phyloP scores from a whole-genome alignment of 176 grass and related monocot genomes.

The Cocos nucifera region DNA sequence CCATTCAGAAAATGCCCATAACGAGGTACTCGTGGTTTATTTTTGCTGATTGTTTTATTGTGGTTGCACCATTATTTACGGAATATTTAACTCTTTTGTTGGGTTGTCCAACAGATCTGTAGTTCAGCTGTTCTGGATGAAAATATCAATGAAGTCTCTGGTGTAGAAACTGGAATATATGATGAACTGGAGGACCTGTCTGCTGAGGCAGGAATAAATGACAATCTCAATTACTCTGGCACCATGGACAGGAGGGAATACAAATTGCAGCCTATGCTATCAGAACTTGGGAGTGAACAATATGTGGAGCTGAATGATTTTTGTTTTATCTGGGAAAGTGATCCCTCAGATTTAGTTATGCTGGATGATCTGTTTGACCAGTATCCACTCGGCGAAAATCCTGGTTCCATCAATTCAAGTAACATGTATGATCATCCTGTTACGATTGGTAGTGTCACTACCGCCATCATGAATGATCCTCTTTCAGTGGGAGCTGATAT shows the following conservation, averaged over 20 bases:
- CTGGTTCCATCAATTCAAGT: neutral
- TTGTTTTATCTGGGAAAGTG: neutral
- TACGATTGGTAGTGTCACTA: too few species aligned
- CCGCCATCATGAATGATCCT: too few species aligned
- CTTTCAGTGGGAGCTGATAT: too few species aligned
- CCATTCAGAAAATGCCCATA: neutral
- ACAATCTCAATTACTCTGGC: conserved; percentile 1
- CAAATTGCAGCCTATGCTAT: conserved; percentile 1
- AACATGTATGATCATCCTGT: too few species aligned
- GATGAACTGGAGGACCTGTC: conserved; percentile 17
- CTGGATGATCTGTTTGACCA: neutral
- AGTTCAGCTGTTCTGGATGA: conserved; percentile 17
- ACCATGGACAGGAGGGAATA: neutral
- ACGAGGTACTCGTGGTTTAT: neutral
- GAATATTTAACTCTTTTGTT: conserved; percentile 4
- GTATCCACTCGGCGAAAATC: neutral
- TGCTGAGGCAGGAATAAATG: neutral
- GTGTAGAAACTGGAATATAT: conserved; percentile 29
- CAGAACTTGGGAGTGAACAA: conserved; percentile 28
- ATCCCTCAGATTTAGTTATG: neutral
- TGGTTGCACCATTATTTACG: neutral
- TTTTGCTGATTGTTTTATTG: neutral
- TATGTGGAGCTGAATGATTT: conserved; percentile 58
- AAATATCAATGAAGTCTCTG: conserved; percentile 15
- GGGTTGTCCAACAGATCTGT: conserved; percentile 27